Evolutionary conservation across 345 rosid genomes (phyloP).

Genomic region (Pistacia vera): DNA sequence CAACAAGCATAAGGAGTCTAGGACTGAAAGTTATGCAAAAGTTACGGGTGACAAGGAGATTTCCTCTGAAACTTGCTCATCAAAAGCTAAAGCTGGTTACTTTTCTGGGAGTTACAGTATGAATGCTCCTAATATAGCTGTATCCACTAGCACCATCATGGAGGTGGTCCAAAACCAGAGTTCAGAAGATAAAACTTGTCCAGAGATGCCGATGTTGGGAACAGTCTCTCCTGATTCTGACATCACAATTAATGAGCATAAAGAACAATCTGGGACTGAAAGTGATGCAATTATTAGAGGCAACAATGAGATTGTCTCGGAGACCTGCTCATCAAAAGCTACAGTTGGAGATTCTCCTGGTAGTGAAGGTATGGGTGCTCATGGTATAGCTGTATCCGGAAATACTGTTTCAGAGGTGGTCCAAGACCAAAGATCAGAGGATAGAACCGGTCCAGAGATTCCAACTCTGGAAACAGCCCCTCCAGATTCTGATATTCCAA

Average conservation of each 20-base stretch:
- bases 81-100: slow-evolving; percentile 44
- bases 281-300: slow-evolving; percentile 14
- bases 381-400: slow-evolving; percentile 23
- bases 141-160: slow-evolving; percentile 18
- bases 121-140: slow-evolving; percentile 29
- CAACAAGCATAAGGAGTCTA: slow-evolving; percentile 17
- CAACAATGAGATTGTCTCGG: slow-evolving; percentile 56
- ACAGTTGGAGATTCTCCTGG: slow-evolving; percentile 36
- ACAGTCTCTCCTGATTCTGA: slow-evolving; percentile 21
- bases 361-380: slow-evolving; percentile 31
- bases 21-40: slow-evolving; percentile 35
- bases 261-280: slow-evolving; percentile 21
- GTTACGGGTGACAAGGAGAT: slow-evolving; percentile 64
- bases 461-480: slow-evolving; percentile 24
- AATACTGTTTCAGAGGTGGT: slow-evolving; percentile 27
- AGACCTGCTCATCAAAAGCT: slow-evolving; percentile 45
- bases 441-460: slow-evolving; percentile 6
- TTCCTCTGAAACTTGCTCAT: slow-evolving; percentile 50
- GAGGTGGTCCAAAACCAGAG: slow-evolving; percentile 32
- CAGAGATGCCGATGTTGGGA: slow-evolving; percentile 16
- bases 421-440: slow-evolving; percentile 25
- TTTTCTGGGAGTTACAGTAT: slow-evolving; percentile 28
- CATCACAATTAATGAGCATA: slow-evolving; percentile 16
- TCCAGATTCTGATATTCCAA: slow-evolving; percentile 24
- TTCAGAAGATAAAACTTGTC: slow-evolving; percentile 16